These are phyloP conservation scores for Hypoxylon lienhwacheense DNA, from an alignment of 495 filamentous ascomycete genomes.

Conservation along the genomic window DNA sequence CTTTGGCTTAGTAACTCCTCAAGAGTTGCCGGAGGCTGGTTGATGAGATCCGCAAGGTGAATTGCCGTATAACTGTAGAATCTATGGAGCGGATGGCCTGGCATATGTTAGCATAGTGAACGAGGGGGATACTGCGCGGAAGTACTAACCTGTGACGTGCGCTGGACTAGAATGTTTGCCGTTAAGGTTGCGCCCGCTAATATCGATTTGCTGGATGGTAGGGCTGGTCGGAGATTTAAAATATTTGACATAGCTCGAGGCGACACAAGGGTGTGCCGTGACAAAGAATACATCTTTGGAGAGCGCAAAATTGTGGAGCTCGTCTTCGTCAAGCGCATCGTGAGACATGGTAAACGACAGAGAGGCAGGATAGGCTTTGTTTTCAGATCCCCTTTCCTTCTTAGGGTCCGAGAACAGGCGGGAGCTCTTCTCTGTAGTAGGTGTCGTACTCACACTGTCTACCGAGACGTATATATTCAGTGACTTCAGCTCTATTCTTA, in stretches of 20 bases:
- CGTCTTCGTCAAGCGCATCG: conserved; percentile 40
- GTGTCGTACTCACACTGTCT: conserved; percentile 42
- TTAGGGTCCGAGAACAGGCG: conserved; percentile 41
- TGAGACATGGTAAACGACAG: conserved; percentile 55
- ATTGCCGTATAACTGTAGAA: conserved; percentile 61
- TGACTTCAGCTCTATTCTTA: conserved; percentile 48
- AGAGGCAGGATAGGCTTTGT: conserved; percentile 54
- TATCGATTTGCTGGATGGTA: conserved; percentile 55
- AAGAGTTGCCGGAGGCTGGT: conserved; percentile 42
- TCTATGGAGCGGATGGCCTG: conserved; percentile 67
- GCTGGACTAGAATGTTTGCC: conserved; percentile 46
- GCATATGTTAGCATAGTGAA: conserved; percentile 20
- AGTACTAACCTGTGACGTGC: conserved; percentile 42
- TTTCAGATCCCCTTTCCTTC: conserved; percentile 39
- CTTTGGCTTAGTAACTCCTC: conserved; percentile 43
- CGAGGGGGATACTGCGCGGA: not conserved
- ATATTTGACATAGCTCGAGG: conserved; percentile 55
- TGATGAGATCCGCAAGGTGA: conserved; percentile 55
- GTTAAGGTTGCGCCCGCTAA: conserved; percentile 44
- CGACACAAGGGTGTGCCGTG: conserved; percentile 65
- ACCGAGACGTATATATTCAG: conserved; percentile 43
- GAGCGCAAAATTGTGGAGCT: conserved; percentile 51
- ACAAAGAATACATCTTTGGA: conserved; percentile 67
- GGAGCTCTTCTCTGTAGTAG: conserved; percentile 39
- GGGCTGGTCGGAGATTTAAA: conserved; percentile 52